Conservation (phyloP, 2,329 filamentous ascomycete species). For the Nectriaceae sp. region DNA sequence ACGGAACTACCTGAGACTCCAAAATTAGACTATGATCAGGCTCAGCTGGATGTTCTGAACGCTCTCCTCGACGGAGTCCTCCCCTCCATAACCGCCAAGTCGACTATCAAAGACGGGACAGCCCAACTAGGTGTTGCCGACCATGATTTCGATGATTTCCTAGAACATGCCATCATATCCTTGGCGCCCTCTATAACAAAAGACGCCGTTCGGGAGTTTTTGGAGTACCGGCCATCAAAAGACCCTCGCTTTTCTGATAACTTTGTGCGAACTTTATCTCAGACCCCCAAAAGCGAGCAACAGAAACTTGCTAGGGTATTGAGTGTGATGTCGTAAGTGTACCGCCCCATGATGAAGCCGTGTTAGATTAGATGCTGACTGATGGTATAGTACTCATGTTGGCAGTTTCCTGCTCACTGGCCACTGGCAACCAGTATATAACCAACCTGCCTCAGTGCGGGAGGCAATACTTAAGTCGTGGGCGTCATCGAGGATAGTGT, state of each 20-base stretch:
- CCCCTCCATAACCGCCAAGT: constrained; percentile 55
- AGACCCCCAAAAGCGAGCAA: constrained; percentile 34
- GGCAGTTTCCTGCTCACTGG: constrained; percentile 69
- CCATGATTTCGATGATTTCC: constrained; percentile 48
- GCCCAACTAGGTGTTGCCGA: constrained; percentile 50
- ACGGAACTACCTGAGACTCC: constrained; percentile 31
- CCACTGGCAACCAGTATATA: constrained; percentile 61
- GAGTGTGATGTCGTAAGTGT: constrained; percentile 45
- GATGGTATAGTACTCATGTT: constrained; percentile 53
- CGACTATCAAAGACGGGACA: constrained; percentile 38
- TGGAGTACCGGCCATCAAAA: constrained; percentile 53
- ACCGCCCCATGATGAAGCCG: background rate
- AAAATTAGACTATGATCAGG: constrained; percentile 38
- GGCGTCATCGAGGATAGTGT: constrained; percentile 56
- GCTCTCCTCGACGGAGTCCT: constrained; percentile 60
- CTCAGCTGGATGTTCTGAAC: constrained; percentile 57
- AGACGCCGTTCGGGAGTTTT: constrained; percentile 51
- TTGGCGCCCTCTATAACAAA: constrained; percentile 42
- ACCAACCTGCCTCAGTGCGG: constrained; percentile 61
- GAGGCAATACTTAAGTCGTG: constrained; percentile 65
- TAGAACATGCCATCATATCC: constrained; percentile 39
- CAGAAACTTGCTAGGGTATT: constrained; percentile 43
- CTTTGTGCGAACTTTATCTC: constrained; percentile 45
- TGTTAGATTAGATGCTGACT: constrained; percentile 7
- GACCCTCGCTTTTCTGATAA: constrained; percentile 55